Conservation (phyloP, 164 flowering plant genomes). For the Stephania japonica region DNA sequence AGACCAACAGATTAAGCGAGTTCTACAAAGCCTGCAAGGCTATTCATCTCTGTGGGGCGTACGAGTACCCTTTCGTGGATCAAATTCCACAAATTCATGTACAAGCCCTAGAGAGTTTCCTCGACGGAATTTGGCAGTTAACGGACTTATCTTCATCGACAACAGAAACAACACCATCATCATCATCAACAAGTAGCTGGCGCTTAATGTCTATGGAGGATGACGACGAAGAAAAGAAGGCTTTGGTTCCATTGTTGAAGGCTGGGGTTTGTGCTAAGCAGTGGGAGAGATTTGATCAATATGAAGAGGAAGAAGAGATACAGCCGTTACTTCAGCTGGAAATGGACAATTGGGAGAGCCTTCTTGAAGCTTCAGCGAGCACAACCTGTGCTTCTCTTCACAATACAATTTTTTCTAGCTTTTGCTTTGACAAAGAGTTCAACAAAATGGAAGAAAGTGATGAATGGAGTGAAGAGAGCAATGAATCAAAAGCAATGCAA, state of each 20-base stretch:
- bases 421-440: background rate
- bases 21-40: slow-evolving; percentile 45
- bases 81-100: slow-evolving; percentile 44
- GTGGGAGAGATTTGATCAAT: slow-evolving; percentile 34
- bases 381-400: background rate
- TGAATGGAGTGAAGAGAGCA: background rate
- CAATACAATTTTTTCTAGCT: background rate
- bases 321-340: slow-evolving; percentile 36
- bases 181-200: slow-evolving; percentile 12
- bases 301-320: slow-evolving; percentile 15
- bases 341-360: slow-evolving; percentile 39
- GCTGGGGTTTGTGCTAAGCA: slow-evolving; percentile 12
- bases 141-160: slow-evolving; percentile 38
- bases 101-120: slow-evolving; percentile 41
- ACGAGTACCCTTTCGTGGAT: slow-evolving; percentile 58
- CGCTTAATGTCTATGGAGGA: slow-evolving; percentile 24
- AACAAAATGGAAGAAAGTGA: background rate
- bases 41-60: slow-evolving; percentile 38
- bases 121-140: slow-evolving; percentile 53
- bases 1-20: slow-evolving; percentile 33
- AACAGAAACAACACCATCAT: slow-evolving; percentile 1
- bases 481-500: background rate
- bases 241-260: slow-evolving; percentile 1
- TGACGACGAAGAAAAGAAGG: slow-evolving; percentile 17
- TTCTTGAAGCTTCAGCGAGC: slow-evolving; percentile 39